These are phyloP conservation scores for Apiospora koreana DNA, from an alignment of 2,329 filamentous ascomycete species.

Conservation along the genomic window DNA sequence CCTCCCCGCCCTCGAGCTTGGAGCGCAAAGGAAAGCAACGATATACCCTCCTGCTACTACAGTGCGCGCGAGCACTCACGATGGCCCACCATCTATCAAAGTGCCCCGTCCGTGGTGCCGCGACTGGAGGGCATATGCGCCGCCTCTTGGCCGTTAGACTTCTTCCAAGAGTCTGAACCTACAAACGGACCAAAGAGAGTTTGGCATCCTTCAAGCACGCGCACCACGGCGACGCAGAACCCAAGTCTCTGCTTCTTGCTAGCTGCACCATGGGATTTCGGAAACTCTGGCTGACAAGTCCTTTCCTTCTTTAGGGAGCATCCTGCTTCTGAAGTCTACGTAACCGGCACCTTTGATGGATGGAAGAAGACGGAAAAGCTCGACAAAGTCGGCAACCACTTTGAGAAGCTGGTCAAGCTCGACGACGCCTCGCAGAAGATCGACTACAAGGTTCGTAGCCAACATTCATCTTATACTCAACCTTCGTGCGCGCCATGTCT, in stretches of 20 bases:
- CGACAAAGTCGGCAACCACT: constrained; percentile 70
- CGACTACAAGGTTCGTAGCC: constrained; percentile 82
- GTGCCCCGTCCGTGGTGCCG: background rate
- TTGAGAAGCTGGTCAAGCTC: constrained; percentile 80
- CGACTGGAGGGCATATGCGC: background rate
- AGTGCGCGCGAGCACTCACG: background rate
- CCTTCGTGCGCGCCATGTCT: background rate
- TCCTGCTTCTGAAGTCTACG: constrained; percentile 82
- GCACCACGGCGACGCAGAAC: background rate
- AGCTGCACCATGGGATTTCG: background rate
- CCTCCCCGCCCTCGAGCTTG: background rate
- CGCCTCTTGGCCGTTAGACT: constrained; percentile 6
- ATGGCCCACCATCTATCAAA: constrained; percentile 1
- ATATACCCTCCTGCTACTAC: background rate
- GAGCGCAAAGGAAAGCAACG: background rate
- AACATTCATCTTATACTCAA: background rate
- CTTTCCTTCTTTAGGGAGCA: constrained; percentile 65
- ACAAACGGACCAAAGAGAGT: background rate
- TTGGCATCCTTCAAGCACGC: background rate
- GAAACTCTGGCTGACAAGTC: constrained; percentile 15
- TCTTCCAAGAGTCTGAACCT: background rate
- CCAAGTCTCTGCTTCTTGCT: background rate
- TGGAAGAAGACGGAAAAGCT: constrained; percentile 88
- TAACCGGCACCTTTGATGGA: constrained; percentile 93
- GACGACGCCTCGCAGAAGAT: constrained; percentile 70